These are phyloP conservation scores for Cladophialophora immunda DNA, from an alignment of 2,329 filamentous ascomycete genomes.

Conservation along the genomic window DNA sequence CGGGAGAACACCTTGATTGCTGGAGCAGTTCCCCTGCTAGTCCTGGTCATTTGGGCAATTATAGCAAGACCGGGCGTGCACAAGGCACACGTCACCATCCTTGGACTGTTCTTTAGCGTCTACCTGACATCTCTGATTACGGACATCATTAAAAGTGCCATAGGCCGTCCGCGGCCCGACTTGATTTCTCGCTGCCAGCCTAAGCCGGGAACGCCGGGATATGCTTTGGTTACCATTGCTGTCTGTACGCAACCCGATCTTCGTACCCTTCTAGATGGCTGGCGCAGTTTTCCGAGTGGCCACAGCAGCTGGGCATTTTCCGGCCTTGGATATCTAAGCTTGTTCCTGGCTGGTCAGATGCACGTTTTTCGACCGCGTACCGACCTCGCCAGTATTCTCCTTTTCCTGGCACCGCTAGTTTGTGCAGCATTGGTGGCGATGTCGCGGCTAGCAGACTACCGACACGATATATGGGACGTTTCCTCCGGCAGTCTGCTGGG, in stretches of 20 bases:
- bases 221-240: constrained; percentile 59
- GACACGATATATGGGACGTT: constrained; percentile 71
- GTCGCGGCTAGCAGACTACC: constrained; percentile 68
- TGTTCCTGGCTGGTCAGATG: constrained; percentile 60
- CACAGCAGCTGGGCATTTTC: constrained; percentile 69
- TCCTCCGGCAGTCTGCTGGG: constrained; percentile 64
- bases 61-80: constrained; percentile 70
- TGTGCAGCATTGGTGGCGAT: constrained; percentile 68
- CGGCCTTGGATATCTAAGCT: constrained; percentile 66
- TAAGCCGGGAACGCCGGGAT: constrained; percentile 61
- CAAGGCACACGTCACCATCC: constrained; percentile 83
- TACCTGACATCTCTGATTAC: constrained; percentile 83
- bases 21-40: constrained; percentile 72
- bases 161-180: constrained; percentile 84
- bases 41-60: constrained; percentile 72
- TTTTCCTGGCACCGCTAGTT: constrained; percentile 64
- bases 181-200: constrained; percentile 86
- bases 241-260: constrained; percentile 60
- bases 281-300: constrained; percentile 70
- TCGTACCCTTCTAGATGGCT: constrained; percentile 69
- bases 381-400: constrained; percentile 62
- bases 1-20: constrained; percentile 81
- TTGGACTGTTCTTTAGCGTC: constrained; percentile 80
- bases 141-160: constrained; percentile 87
- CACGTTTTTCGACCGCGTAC: constrained; percentile 66